Conservation (phyloP, 2,329 filamentous ascomycete species). For the Penicillium sp. region DNA sequence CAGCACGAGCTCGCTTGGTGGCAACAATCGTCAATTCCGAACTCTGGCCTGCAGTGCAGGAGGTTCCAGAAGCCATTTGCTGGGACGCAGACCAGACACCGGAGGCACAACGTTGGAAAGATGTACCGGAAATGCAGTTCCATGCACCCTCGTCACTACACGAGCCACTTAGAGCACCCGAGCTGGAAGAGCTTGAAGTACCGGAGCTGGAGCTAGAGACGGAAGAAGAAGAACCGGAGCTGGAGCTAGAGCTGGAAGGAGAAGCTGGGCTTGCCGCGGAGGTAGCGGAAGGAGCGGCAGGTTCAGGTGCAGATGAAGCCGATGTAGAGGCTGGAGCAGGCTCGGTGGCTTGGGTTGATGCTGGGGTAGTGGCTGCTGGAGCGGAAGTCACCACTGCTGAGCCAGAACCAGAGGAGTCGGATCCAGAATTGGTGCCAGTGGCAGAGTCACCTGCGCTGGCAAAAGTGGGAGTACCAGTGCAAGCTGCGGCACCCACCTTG, state of each 20-base stretch:
- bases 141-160: slow-evolving; percentile 59
- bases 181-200: slow-evolving; percentile 30
- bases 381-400: slow-evolving; percentile 9
- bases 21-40: slow-evolving; percentile 26
- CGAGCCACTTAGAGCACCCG: slow-evolving; percentile 40
- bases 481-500: slow-evolving; percentile 29
- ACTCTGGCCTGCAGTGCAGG: slow-evolving; percentile 47
- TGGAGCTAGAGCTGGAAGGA: not conserved
- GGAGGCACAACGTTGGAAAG: slow-evolving; percentile 64
- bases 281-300: slow-evolving; percentile 3
- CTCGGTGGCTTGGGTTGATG: slow-evolving; percentile 2
- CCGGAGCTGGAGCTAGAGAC: slow-evolving; percentile 1
- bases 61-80: slow-evolving; percentile 55
- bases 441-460: slow-evolving; percentile 15
- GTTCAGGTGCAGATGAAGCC: not conserved
- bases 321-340: slow-evolving; percentile 8
- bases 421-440: slow-evolving; percentile 29
- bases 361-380: not conserved
- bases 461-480: slow-evolving; percentile 33
- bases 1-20: slow-evolving; percentile 24
- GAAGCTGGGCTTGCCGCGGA: slow-evolving; percentile 1
- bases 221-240: slow-evolving; percentile 26
- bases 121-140: slow-evolving; percentile 58
- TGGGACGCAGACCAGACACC: slow-evolving; percentile 55
- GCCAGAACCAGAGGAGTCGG: slow-evolving; percentile 17